Conservation (phyloP, 257 asterid species). For the Capsicum baccatum region DNA sequence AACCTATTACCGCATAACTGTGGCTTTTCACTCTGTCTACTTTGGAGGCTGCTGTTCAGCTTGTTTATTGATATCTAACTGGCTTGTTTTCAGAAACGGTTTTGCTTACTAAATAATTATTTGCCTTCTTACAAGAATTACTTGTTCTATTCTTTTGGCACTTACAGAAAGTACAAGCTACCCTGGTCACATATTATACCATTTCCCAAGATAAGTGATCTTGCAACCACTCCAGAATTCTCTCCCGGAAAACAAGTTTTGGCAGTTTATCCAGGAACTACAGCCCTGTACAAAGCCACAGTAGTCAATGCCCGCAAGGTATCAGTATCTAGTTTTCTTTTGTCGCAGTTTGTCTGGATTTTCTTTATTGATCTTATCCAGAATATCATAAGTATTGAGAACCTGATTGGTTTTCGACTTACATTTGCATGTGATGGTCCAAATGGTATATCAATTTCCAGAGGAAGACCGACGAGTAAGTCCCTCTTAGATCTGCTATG, state of each 20-base stretch:
- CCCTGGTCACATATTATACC: constrained; percentile 91
- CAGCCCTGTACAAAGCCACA: constrained; percentile 94
- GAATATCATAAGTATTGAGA: constrained; percentile 21
- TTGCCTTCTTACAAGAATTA: constrained; percentile 7
- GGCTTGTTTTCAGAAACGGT: neutral
- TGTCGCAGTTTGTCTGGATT: neutral
- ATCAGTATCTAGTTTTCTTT: constrained; percentile 25
- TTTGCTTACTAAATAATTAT: constrained; percentile 10
- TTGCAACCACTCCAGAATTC: constrained; percentile 67
- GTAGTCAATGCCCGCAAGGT: constrained; percentile 94
- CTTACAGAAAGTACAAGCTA: constrained; percentile 88
- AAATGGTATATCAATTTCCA: constrained; percentile 40
- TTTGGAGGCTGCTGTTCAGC: neutral
- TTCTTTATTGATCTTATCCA: neutral
- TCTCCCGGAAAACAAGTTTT: constrained; percentile 87
- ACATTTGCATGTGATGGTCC: constrained; percentile 40
- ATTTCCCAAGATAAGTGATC: constrained; percentile 84
- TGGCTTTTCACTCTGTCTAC: neutral
- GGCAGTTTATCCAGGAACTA: constrained; percentile 98
- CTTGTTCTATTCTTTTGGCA: constrained; percentile 31
- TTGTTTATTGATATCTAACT: neutral
- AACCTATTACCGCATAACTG: neutral
- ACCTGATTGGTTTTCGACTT: constrained; percentile 44
- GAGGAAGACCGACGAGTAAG: constrained; percentile 97
- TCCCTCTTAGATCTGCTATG: constrained; percentile 1